Base-by-base conservation (phyloP, 148 eudicot species). In the Amaranthus palmeri region DNA sequence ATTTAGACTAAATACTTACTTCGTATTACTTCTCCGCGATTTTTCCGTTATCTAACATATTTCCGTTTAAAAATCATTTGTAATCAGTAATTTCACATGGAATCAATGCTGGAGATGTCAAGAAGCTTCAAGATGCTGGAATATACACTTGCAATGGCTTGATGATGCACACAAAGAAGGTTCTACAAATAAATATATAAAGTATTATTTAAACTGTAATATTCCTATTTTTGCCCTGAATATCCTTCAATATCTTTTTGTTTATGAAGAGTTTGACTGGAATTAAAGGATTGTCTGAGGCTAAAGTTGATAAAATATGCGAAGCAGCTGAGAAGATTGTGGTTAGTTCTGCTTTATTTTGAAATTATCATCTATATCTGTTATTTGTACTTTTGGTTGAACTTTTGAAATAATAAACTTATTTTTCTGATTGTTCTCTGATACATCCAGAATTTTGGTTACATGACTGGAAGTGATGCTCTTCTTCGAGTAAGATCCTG, bases 161-260 rank as follows among this genome's bases (percentile, higher is more conserved):
- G 76, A 86, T 95, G 97, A 95, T 95, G 99, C 97, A 89, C 60
- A 92, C 97, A 3, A 95, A 95, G 83, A 95, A 95, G 97, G 98
- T 95, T 72, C 54, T 11, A 14, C 2, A 50, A 4, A 17, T 13
- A 5, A 25, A 53, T 42, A 44, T 52, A 10, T 4, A 42, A 4
- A 53, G 4, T 49, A 10, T 10, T 46, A 5, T 18, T 44, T 8
- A 3, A 4, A 43, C 6, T 65, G 69, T 48, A n/a, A n/a, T n/a
- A 8, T 64, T 17, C 18, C 61, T 17, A 0, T 59, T 9, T 47
- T 25, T 25, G 36, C 36, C 36, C 36, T 25, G 36, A 25, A 25
- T 44, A 55, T 73, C 56, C 7, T 45, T 71, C 13, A 5, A 3
- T 44, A 13, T 43, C 36, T 25, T 25, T 25, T 25, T 25, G 36